Base-by-base conservation (phyloP, 2,329 filamentous ascomycete genomes). In the Coniella lustricola region DNA sequence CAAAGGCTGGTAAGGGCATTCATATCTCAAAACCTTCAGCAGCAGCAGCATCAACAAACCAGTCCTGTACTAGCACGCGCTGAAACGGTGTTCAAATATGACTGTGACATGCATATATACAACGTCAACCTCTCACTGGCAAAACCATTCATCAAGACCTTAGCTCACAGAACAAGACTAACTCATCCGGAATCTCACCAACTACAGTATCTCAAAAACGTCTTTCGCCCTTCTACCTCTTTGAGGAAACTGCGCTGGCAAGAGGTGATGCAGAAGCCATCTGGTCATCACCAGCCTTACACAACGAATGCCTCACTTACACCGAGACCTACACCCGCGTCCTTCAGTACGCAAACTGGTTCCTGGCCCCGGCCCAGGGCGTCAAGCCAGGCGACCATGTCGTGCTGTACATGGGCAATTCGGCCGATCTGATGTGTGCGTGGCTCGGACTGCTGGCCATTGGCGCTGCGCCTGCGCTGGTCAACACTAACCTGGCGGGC, bases 401-500 rank as follows among this genome's bases (percentile, higher is more conserved):
- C 1, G 79, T 74, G 3, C 70, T 87, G 51, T 85, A 83, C 62
- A 76, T 87, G 63, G 74, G 72, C 57, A 88, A 87, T 62, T 77
- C 79, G 13, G 73, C 80, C 0, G 82, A 87, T 48, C 86, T 87
- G 55, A 57, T 84, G 8, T 77, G 85, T 42, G 74, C 75, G 3
- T 84, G 82, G 77, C 59, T 87, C 35, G 84, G 77, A 0, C 66
- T 83, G 3, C 77, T 77, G 72, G 74, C 79, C 9, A 76, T 87
- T 48, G 84, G 84, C 3, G 79, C 79, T 13, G 81, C 81, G 0
- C 84, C 84, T 0, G 83, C 84, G 0, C 75, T 85, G 64, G 82
- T 88, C 61, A 88, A 88, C 61, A 79, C 83, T 60, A 82, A 87
- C 58, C 67, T 88, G 7, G 70, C 74, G 7, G 79, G 77, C 0